Evolutionary conservation across 1,139 yeast genomes (phyloP), one percentile per base, ranked within the genome.

Genomic region (Blastobotrys capitulatus): DNA sequence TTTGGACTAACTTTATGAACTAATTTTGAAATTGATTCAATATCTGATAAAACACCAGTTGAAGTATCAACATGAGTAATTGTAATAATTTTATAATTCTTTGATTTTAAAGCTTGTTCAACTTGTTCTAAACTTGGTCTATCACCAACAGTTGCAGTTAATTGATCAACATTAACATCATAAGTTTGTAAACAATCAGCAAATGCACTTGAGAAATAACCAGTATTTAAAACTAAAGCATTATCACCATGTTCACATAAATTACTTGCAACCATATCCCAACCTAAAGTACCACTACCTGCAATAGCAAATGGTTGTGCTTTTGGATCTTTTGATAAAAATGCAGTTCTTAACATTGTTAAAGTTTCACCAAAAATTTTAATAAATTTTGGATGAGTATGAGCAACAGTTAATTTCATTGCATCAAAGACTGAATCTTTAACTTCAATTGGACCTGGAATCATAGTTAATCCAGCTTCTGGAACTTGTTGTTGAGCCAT

Each of bases 31-130:
- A 89, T 76, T 19, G 76, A 74, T 63, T 79, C 75, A 56, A 92
- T 81, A 61, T 88, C 86, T 47, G 83, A 74, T 42, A 89, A 79
- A 38, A 90, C 97, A 29, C 96, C 95, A 41, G 97, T 88, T 2
- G 97, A 88, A 41, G 97, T 92, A 69, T 90, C 98, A 37, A 92
- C 97, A 60, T 90, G 97, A 41, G 97, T 92, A 60, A 90, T 79
- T 48, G 96, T 87, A 58, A 90, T 77, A 49, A 87, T 77, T 57
- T 79, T 68, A 72, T 85, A 90, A 54, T 73, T 71, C 54, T 75
- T 70, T 35, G 69, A 56, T 52, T 69, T 63, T 66, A 85, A 74
- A 53, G 82, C 76, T n/a, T 67, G 64, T 63, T 81, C 84, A 46
- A 90, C 71, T 48, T 73, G 69, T 4, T 70, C 76, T 42, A 81